Evolutionary conservation across 495 filamentous ascomycete genomes (phyloP).

Genomic region (Cryomyces minteri): DNA sequence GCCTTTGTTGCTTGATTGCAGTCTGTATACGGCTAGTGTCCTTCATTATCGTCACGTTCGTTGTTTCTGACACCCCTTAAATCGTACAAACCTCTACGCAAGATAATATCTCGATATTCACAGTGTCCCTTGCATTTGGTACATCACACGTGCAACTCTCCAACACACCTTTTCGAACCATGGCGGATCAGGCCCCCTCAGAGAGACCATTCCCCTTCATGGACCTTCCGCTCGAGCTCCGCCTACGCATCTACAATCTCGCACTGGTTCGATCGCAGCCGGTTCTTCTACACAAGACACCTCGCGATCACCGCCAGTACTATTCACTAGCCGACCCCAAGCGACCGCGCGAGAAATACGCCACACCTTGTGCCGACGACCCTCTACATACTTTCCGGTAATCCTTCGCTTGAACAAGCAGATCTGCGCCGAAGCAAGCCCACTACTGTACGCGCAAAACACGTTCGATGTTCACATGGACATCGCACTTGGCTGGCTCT

Average conservation of each 20-base stretch:
- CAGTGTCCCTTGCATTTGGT: too few relatives aligned
- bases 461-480: conserved; percentile 11
- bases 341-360: not conserved
- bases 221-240: conserved; percentile 14
- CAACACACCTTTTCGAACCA: too few relatives aligned
- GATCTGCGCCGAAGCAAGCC: conserved; percentile 11
- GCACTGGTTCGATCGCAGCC: not conserved
- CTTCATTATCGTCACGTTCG: too few relatives aligned
- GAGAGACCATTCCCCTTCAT: not conserved
- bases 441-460: conserved; percentile 13
- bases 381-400: conserved; percentile 3
- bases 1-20: too few relatives aligned
- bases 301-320: not conserved
- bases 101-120: too few relatives aligned
- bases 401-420: conserved; percentile 15
- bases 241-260: conserved; percentile 10
- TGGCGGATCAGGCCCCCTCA: too few relatives aligned
- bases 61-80: too few relatives aligned
- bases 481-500: conserved; percentile 7
- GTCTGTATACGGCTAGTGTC: too few relatives aligned
- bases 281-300: not conserved
- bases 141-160: too few relatives aligned
- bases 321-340: not conserved
- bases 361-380: not conserved
- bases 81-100: too few relatives aligned